phyloP scores from a whole-genome alignment of 257 asterid species.

The Fraxinus pennsylvanica region DNA sequence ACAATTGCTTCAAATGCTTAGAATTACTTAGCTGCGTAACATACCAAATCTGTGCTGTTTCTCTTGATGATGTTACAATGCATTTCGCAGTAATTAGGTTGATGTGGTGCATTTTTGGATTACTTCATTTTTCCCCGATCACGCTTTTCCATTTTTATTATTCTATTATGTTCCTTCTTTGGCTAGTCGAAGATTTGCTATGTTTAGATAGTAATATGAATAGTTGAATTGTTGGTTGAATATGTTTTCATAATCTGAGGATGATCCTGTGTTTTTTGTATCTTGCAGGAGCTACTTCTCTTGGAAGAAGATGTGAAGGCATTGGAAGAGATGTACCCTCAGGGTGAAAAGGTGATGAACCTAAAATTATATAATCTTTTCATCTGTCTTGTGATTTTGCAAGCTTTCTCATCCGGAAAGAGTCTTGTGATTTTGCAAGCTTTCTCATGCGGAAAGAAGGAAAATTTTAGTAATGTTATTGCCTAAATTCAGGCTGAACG shows the following conservation, averaged over 20 bases:
- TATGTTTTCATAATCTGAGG: conserved; percentile 19
- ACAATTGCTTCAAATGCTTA: background rate
- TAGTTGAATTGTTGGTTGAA: background rate
- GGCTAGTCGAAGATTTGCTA: background rate
- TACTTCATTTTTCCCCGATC: background rate
- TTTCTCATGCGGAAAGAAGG: too few relatives aligned
- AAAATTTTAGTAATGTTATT: conserved; percentile 12
- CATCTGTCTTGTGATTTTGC: background rate
- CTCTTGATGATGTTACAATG: background rate
- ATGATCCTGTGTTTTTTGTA: conserved; percentile 14
- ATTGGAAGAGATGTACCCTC: conserved; percentile 99
- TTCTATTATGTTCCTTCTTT: conserved; percentile 5
- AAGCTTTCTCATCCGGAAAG: conserved; percentile 20
- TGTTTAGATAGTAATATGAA: conserved; percentile 4
- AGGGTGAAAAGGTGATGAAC: conserved; percentile 90
- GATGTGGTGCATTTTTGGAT: background rate
- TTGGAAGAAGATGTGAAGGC: conserved; percentile 94
- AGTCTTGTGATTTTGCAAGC: too few relatives aligned
- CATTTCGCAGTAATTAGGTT: background rate
- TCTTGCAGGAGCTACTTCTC: conserved; percentile 81
- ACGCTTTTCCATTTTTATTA: background rate
- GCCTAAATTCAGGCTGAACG: conserved; percentile 78
- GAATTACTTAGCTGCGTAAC: background rate
- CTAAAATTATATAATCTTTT: conserved; percentile 4
- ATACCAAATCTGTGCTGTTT: background rate